These are phyloP conservation scores for Neocucurbitaria cava DNA, from an alignment of 2,329 filamentous ascomycete species.

Conservation along the genomic window DNA sequence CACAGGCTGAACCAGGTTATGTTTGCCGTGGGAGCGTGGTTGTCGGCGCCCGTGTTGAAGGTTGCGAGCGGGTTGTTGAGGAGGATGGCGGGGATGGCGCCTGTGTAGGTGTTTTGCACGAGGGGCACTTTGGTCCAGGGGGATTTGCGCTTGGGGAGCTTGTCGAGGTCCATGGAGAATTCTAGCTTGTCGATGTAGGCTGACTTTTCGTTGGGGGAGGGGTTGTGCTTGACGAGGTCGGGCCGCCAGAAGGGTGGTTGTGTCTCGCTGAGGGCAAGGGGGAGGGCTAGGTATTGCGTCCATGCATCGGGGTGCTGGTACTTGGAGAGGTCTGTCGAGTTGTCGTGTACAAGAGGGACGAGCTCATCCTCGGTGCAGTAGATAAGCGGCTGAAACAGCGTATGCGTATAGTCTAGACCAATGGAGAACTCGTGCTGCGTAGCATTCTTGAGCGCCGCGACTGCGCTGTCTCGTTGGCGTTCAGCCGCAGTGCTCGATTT, in stretches of 20 bases:
- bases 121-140: conserved; percentile 55
- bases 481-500: conserved; percentile 49
- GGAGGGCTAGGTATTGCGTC: conserved; percentile 47
- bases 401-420: conserved; percentile 60
- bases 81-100: conserved; percentile 54
- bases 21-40: conserved; percentile 19
- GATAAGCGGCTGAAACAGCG: conserved; percentile 52
- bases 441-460: conserved; percentile 39
- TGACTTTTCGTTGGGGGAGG: conserved; percentile 36
- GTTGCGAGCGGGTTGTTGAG: conserved; percentile 37
- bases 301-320: conserved; percentile 41
- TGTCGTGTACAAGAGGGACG: conserved; percentile 36
- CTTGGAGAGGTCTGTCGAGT: conserved; percentile 45
- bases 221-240: conserved; percentile 31
- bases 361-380: conserved; percentile 38
- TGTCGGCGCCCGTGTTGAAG: conserved; percentile 33
- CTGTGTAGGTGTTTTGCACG: conserved; percentile 57
- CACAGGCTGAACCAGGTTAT: conserved; percentile 56
- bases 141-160: conserved; percentile 50
- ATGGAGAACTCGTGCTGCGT: conserved; percentile 59
- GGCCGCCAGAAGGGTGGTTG: conserved; percentile 42
- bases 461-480: conserved; percentile 11
- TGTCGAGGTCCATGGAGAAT: conserved; percentile 46
- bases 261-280: conserved; percentile 40
- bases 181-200: conserved; percentile 41